These are phyloP conservation scores for Linum tenue DNA, from an alignment of 345 rosid species.

Conservation along the genomic window DNA sequence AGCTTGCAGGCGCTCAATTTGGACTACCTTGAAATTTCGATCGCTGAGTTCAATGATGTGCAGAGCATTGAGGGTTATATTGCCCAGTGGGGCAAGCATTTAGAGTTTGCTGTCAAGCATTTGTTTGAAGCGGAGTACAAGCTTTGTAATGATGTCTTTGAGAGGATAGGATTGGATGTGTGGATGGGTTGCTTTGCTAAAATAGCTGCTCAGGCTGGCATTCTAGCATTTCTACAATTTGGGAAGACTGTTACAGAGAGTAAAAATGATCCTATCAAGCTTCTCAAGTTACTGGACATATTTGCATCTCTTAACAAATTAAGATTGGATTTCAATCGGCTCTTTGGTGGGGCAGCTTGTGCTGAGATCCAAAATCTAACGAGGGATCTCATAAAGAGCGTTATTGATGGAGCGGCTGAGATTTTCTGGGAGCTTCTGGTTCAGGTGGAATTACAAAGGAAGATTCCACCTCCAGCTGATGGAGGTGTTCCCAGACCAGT, in stretches of 20 bases:
- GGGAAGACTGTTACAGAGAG: conserved; percentile 39
- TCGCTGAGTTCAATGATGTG: background rate
- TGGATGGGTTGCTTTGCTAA: conserved; percentile 3
- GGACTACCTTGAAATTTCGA: background rate
- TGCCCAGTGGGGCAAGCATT: conserved; percentile 6
- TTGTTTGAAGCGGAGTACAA: conserved; percentile 53
- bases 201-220: conserved; percentile 1
- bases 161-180: conserved; percentile 1
- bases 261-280: background rate
- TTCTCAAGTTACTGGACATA: background rate
- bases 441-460: no score
- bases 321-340: background rate
- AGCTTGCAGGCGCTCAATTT: background rate
- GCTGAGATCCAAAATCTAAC: conserved; percentile 8
- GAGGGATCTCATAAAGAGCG: no score
- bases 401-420: no score
- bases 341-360: background rate
- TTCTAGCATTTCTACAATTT: background rate
- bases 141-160: background rate
- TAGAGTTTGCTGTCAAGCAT: conserved; percentile 1
- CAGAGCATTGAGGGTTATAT: background rate
- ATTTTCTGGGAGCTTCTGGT: no score
- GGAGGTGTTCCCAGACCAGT: no score
- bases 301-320: conserved; percentile 3
- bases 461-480: no score